A percentile compares a stretch with the other conserved stretches of the same genome.
phyloP scores from a whole-genome alignment of 257 asterid species.

The Solanum chaucha region DNA sequence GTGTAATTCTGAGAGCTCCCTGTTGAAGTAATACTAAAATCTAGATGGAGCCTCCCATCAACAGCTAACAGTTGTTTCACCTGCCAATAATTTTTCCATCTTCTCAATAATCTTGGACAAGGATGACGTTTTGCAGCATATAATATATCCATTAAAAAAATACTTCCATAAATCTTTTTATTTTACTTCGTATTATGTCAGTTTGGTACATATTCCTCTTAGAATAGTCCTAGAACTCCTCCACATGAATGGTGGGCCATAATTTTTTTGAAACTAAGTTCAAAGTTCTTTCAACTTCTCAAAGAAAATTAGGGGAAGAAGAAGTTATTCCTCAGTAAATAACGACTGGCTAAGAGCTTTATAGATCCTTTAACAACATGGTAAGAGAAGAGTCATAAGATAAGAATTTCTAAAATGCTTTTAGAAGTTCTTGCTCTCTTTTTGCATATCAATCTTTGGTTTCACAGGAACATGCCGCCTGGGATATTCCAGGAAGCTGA shows the following conservation, averaged over 20 bases:
- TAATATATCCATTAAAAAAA: not conserved
- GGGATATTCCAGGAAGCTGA: not conserved
- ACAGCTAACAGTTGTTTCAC: constrained; percentile 86
- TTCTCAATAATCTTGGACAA: not conserved
- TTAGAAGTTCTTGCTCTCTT: not conserved
- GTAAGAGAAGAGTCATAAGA: not conserved
- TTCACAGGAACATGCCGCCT: not conserved
- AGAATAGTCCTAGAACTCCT: not conserved
- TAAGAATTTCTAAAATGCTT: not conserved
- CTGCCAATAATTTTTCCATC: constrained; percentile 21
- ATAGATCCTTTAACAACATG: not conserved
- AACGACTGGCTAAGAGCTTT: not conserved
- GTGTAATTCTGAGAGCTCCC: constrained; percentile 88
- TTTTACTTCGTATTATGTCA: not conserved
- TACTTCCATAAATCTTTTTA: not conserved
- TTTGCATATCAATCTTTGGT: not conserved
- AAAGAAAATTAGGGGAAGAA: not conserved
- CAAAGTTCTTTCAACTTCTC: not conserved
- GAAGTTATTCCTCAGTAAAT: not conserved
- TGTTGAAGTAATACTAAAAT: constrained; percentile 63
- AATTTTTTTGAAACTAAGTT: not conserved
- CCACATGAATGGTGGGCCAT: not conserved
- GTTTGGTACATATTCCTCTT: not conserved
- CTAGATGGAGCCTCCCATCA: constrained; percentile 83
- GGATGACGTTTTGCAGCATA: not conserved